Evolutionary conservation across 2,329 filamentous ascomycete species (phyloP), one percentile per base, ranked within the genome.

Genomic region (Cryphonectria carpinicola): DNA sequence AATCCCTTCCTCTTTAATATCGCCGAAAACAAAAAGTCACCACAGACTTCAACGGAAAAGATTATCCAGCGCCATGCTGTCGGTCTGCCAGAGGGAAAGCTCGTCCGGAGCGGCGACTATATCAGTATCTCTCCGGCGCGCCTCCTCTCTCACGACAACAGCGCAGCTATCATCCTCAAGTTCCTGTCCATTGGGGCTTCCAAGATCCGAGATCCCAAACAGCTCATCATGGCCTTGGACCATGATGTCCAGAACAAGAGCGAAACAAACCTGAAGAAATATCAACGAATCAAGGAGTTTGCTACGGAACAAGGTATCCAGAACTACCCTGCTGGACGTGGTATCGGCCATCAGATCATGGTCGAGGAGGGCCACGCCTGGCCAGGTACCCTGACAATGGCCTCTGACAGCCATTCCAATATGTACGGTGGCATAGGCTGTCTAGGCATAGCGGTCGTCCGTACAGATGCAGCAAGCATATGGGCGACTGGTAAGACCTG

Each of bases 271-370:
- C 79, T 97, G 58, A 90, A 91, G 76, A 98, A 98, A 78, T 98
- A 97, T 80, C 78, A 80, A 22, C 87, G 92, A 76, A 97, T 98
- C 67, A 89, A 96, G 78, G 87, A 90, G 73, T 97, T 98, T 81
- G 95, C 93, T 1, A 85, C 87, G 76, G 85, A 89, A 73, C 93
- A 98, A 71, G 92, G 92, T 1, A 87, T 97, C 0, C 85, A 90
- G 70, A 94, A 95, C 78, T 97, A 91, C 76, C 90, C 90, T 6
- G 91, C 93, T 0, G 93, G 93, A 1, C 82, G 89, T 61, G 93
- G 93, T 17, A 97, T 97, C 76, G 95, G 94, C 0, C 95, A 98
- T 79, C 95, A 98, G 80, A 91, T 95, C 75, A 94, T 96, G 92
- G 71, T 71, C 0, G 94, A 97, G 79, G 93, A 93, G 79, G 91